phyloP scores from a whole-genome alignment of 345 rosid genomes.

The Clausena lansium region DNA sequence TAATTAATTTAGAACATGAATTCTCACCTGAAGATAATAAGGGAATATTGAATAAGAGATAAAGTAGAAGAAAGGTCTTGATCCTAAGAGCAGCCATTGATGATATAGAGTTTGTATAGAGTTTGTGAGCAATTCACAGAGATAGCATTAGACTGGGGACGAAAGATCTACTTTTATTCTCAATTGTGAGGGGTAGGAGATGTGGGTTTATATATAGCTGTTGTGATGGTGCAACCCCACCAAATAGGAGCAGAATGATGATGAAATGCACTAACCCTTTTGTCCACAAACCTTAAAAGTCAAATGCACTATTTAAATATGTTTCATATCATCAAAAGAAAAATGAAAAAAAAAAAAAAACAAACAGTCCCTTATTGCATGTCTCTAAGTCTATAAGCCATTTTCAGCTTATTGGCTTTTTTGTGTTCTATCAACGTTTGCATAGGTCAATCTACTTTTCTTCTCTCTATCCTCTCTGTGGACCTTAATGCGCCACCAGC shows the following conservation, averaged over 20 bases:
- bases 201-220: constrained; percentile 23
- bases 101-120: neutral
- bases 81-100: constrained; percentile 43
- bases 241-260: constrained; percentile 40
- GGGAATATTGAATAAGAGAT: constrained; percentile 33
- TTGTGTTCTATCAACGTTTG: neutral
- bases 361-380: constrained; percentile 27
- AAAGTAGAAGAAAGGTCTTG: constrained; percentile 40
- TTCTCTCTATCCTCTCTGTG: too few species aligned
- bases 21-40: constrained; percentile 31
- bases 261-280: constrained; percentile 32
- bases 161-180: constrained; percentile 20
- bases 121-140: neutral
- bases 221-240: constrained; percentile 40
- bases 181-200: constrained; percentile 14
- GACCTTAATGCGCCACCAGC: neutral
- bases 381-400: constrained; percentile 21
- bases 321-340: constrained; percentile 8
- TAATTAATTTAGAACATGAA: too few species aligned
- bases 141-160: constrained; percentile 21
- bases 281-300: constrained; percentile 33
- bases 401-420: neutral
- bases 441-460: constrained; percentile 18
- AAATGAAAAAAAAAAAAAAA: neutral
- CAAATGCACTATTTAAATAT: constrained; percentile 31